Percentiles rank a stretch among this genome's conserved stretches.
These are phyloP conservation scores for Pseudoscleropodium purum DNA, from an alignment of 225 moss, liverwort and hornwort species.

Conservation along the genomic window DNA sequence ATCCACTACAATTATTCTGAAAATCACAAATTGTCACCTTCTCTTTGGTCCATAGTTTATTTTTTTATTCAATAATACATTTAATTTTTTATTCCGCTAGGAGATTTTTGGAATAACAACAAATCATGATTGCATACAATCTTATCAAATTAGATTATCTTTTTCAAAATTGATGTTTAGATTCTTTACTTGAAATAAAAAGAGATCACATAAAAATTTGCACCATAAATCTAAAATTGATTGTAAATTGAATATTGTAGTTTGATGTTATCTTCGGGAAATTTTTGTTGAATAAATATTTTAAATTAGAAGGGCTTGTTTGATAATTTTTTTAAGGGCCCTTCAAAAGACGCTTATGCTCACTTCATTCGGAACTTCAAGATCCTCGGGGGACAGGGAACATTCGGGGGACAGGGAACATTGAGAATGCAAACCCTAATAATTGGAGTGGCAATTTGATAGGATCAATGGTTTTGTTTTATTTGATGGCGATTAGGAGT, in stretches of 20 bases:
- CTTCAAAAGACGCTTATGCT: too few species aligned
- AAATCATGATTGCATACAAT: not conserved
- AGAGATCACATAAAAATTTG: too few species aligned
- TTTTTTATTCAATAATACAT: not conserved
- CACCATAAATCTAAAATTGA: not conserved
- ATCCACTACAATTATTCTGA: rapidly evolving
- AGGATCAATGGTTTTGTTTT: too few species aligned
- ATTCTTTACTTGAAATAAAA: too few species aligned
- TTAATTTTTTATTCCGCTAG: not conserved
- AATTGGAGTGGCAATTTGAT: too few species aligned
- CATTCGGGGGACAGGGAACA: too few species aligned
- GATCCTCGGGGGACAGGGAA: too few species aligned
- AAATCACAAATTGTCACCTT: not conserved
- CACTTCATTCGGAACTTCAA: too few species aligned
- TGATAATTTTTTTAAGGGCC: not conserved
- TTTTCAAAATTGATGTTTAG: not conserved
- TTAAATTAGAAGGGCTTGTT: rapidly evolving
- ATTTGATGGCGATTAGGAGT: too few species aligned
- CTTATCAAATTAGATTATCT: not conserved
- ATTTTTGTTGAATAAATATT: not conserved
- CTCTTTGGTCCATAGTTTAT: too few species aligned
- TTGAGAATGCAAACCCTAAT: too few species aligned
- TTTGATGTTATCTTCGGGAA: rapidly evolving
- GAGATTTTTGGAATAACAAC: not conserved
- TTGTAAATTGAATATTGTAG: not conserved